phyloP scores from a whole-genome alignment of 257 asterid species.

The Solanum etuberosum region DNA sequence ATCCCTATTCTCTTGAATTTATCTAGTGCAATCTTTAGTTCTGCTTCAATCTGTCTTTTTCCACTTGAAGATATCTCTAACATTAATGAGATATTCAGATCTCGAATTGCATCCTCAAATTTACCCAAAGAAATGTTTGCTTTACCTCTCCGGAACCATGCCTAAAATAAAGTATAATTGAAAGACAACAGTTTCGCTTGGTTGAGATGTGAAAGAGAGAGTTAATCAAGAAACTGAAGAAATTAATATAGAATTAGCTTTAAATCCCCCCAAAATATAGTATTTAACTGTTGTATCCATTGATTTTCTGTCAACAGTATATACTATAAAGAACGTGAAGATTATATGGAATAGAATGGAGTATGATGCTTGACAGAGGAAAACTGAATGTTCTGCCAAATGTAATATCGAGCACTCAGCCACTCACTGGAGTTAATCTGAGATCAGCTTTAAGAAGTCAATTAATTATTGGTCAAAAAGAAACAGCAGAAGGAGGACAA shows the following conservation, averaged over 20 bases:
- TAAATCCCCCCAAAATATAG: not conserved
- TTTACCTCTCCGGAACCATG: slow-evolving; percentile 89
- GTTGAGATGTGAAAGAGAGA: not conserved
- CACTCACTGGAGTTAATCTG: not conserved
- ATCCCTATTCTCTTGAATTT: slow-evolving; percentile 18
- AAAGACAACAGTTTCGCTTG: not conserved
- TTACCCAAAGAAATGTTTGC: slow-evolving; percentile 66
- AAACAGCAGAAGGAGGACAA: not conserved
- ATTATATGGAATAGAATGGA: not conserved
- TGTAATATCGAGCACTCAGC: not conserved
- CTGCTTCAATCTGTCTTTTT: slow-evolving; percentile 62
- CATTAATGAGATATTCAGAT: slow-evolving; percentile 50
- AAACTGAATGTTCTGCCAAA: not conserved
- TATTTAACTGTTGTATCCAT: not conserved
- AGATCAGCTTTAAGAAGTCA: not conserved
- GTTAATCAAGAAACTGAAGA: not conserved
- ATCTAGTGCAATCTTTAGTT: slow-evolving; percentile 27
- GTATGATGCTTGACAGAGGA: not conserved
- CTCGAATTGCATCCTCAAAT: slow-evolving; percentile 51
- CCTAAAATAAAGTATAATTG: slow-evolving; percentile 29
- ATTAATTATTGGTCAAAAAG: not conserved
- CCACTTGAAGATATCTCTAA: slow-evolving; percentile 61
- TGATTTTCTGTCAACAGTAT: not conserved
- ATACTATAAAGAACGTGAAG: not conserved
- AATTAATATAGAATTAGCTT: not conserved